Evolutionary conservation across 495 filamentous ascomycete species (phyloP), one percentile per base, ranked within the genome.

Genomic region (Penicillium salamii): DNA sequence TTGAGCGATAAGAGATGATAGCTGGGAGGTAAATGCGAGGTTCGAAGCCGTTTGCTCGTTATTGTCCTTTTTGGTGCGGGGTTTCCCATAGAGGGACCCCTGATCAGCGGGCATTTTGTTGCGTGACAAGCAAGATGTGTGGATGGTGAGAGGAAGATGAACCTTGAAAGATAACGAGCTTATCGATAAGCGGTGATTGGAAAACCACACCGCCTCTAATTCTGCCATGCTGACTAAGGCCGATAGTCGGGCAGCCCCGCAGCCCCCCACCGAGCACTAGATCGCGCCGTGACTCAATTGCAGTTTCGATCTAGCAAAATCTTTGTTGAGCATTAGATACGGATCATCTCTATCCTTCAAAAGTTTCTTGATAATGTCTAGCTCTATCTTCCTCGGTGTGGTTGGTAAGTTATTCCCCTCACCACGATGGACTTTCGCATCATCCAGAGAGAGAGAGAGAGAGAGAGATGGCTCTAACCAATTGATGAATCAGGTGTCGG

Each of bases 21-120:
- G 80, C 35, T 90, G 82, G 7, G 86, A 84, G 28, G 84, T 79
- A 70, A 97, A 96, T 59, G 85, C 79, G 44, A 95, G 82, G 54
- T 82, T 87, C 46, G 85, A 85, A 18, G 89, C 82, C 37, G 88
- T 44, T 71, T 77, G 50, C 75, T 74, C 34, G 54, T 84, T 62
- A 26, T 66, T 53, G 43, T 53, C 50, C 39, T 74, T 54, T 59
- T 75, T 88, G 20, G 80, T 68, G 17, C 83, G 83, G n/a, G 78
- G 80, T 29, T 82, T 75, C 49, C 89, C 89, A 71, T 96, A 97
- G 26, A 97, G 81, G 54, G 78, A 70, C 7, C 33, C 46, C 21
- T 58, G 46, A 3, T 59, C 53, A 11, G 59, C 41, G 20, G 52
- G 38, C 61, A 62, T 58, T 24, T 18, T 50, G 20, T 13, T 12